A percentile compares a stretch with the other conserved stretches of the same genome.
Evolutionary conservation across 225 moss, liverwort and hornwort species (phyloP).

Genomic region (Neckera pumila): DNA sequence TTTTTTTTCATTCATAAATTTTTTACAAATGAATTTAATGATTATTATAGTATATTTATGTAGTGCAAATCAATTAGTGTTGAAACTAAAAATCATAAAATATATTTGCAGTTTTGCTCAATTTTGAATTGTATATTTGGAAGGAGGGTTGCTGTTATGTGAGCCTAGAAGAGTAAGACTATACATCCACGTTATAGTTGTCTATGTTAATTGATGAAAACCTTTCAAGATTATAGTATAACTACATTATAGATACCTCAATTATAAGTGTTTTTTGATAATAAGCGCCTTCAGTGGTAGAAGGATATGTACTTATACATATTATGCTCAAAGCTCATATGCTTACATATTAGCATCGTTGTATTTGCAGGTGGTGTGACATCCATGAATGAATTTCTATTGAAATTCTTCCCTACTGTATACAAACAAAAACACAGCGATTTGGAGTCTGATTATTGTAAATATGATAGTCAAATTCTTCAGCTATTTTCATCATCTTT

Average conservation of each 20-base stretch:
- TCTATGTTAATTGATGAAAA: too few species aligned
- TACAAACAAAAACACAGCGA: background rate
- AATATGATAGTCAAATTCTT: background rate
- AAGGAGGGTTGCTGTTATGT: background rate
- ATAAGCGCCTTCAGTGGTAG: too few species aligned
- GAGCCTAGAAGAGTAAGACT: too few species aligned
- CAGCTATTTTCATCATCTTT: background rate
- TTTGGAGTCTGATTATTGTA: background rate
- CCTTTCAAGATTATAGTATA: too few species aligned
- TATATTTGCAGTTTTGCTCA: too few species aligned
- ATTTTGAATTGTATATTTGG: background rate
- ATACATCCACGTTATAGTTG: too few species aligned
- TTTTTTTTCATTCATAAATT: background rate
- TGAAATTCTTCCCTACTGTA: background rate
- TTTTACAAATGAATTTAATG: background rate
- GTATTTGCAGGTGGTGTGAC: background rate
- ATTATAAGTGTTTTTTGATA: too few species aligned
- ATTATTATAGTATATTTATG: rapidly evolving
- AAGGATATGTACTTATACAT: too few species aligned
- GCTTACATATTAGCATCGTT: too few species aligned
- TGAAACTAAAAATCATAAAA: background rate
- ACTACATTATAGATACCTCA: too few species aligned
- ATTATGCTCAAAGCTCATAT: too few species aligned
- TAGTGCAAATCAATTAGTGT: background rate
- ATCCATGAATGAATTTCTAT: background rate